phyloP scores from a whole-genome alignment of 2,329 filamentous ascomycete species.

The Emmonsia crescens region DNA sequence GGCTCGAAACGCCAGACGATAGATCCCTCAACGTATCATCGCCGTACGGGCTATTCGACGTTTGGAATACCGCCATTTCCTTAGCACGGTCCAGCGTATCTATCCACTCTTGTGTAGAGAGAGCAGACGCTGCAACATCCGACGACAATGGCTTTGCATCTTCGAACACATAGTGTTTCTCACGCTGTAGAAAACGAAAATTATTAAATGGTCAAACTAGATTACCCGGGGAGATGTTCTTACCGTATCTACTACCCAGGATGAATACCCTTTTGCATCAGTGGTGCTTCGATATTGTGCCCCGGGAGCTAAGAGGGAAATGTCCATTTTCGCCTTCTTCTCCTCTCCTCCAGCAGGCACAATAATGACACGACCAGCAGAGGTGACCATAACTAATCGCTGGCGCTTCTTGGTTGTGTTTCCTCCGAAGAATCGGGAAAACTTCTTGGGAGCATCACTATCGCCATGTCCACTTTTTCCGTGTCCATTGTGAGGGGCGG shows the following conservation, averaged over 20 bases:
- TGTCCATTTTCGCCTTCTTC: slow-evolving; percentile 86
- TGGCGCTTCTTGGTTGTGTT: slow-evolving; percentile 87
- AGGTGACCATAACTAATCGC: slow-evolving; percentile 88
- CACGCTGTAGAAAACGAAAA: slow-evolving; percentile 46
- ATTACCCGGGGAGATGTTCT: slow-evolving; percentile 31
- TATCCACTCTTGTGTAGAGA: slow-evolving; percentile 81
- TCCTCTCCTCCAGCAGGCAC: slow-evolving; percentile 88
- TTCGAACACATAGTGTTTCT: slow-evolving; percentile 88
- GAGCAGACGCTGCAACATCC: slow-evolving; percentile 52
- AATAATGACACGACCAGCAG: slow-evolving; percentile 77
- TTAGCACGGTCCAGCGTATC: slow-evolving; percentile 77
- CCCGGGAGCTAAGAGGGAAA: slow-evolving; percentile 68
- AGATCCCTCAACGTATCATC: slow-evolving; percentile 60
- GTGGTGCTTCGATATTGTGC: slow-evolving; percentile 68
- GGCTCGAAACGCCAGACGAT: slow-evolving; percentile 61
- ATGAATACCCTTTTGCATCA: slow-evolving; percentile 76
- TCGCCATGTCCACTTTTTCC: slow-evolving; percentile 55
- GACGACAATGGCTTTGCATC: slow-evolving; percentile 65
- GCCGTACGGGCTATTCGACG: slow-evolving; percentile 48
- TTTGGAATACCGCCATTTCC: slow-evolving; percentile 67
- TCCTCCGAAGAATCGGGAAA: slow-evolving; percentile 86
- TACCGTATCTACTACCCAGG: slow-evolving; percentile 91
- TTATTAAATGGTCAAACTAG: not conserved
- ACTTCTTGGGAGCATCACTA: slow-evolving; percentile 64
- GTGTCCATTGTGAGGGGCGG: slow-evolving; percentile 62